Conservation (phyloP, 2,329 filamentous ascomycete species). For the Juglanconis oblonga region DNA sequence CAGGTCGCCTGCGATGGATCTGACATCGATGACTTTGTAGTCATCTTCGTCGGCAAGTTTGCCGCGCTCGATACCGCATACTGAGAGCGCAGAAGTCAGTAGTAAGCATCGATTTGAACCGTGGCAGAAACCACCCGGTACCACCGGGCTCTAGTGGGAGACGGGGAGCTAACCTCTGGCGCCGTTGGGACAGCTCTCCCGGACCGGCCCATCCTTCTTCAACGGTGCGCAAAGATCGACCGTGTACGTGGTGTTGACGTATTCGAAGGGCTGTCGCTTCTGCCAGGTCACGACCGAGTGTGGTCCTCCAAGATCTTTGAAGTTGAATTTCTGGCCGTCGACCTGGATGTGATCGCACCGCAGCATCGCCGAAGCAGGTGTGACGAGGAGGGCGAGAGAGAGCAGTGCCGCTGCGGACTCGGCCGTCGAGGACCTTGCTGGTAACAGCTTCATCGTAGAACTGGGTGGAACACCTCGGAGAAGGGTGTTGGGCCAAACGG, state of each 20-base stretch:
- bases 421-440: slow-evolving; percentile 26
- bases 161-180: slow-evolving; percentile 57
- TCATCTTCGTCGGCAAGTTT: slow-evolving; percentile 44
- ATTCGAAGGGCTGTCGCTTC: slow-evolving; percentile 42
- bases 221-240: slow-evolving; percentile 72
- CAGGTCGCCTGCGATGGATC: slow-evolving; percentile 74
- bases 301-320: slow-evolving; percentile 62
- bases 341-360: slow-evolving; percentile 61
- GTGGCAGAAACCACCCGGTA: not conserved
- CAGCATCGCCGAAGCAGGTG: slow-evolving; percentile 46
- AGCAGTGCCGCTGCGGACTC: slow-evolving; percentile 36
- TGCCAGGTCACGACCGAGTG: slow-evolving; percentile 64
- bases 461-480: not conserved
- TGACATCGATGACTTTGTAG: slow-evolving; percentile 53
- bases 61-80: slow-evolving; percentile 70
- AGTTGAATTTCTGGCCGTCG: slow-evolving; percentile 60
- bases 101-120: not conserved
- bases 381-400: slow-evolving; percentile 30
- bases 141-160: not conserved
- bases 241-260: slow-evolving; percentile 76
- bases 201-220: slow-evolving; percentile 53
- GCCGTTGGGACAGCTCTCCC: slow-evolving; percentile 64
- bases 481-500: slow-evolving; percentile 13
- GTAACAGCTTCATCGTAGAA: slow-evolving; percentile 36
- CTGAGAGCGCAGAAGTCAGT: slow-evolving; percentile 37